phyloP scores from a whole-genome alignment of 192 early-diverging fungal genomes.

The Coemansia sp. region DNA sequence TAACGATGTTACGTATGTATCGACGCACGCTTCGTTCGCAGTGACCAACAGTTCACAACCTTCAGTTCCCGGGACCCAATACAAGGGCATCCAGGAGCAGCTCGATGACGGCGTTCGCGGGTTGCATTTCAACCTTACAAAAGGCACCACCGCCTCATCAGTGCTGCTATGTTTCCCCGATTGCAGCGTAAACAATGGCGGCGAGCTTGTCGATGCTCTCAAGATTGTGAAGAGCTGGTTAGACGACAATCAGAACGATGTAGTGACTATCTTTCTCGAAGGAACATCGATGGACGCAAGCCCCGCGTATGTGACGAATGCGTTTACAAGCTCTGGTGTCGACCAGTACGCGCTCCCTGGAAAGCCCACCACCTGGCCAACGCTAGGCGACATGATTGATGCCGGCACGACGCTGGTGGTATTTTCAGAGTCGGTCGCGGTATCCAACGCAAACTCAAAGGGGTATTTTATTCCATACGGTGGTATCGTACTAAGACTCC shows the following conservation, averaged over 20 bases:
- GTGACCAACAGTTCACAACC: conserved; percentile 18
- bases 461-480: conserved; percentile 42
- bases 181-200: conserved; percentile 47
- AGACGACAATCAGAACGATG: conserved; percentile 40
- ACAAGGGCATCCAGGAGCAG: conserved; percentile 43
- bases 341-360: conserved; percentile 40
- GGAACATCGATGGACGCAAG: conserved; percentile 21
- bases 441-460: conserved; percentile 32
- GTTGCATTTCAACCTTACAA: conserved; percentile 43
- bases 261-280: conserved; percentile 51
- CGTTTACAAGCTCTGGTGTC: conserved; percentile 33
- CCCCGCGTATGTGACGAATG: conserved; percentile 32
- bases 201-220: conserved; percentile 31
- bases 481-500: conserved; percentile 33
- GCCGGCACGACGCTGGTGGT: conserved; percentile 43
- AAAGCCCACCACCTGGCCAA: conserved; percentile 38
- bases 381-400: conserved; percentile 38
- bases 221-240: conserved; percentile 42
- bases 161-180: conserved; percentile 43
- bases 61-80: conserved; percentile 39
- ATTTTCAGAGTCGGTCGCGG: conserved; percentile 40
- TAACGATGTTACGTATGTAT: conserved; percentile 41
- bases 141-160: conserved; percentile 25
- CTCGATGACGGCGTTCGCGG: conserved; percentile 50
- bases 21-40: conserved; percentile 50